Base-by-base conservation (phyloP, 768 basidiomycete species). In the Tricholoma furcatifolium region DNA sequence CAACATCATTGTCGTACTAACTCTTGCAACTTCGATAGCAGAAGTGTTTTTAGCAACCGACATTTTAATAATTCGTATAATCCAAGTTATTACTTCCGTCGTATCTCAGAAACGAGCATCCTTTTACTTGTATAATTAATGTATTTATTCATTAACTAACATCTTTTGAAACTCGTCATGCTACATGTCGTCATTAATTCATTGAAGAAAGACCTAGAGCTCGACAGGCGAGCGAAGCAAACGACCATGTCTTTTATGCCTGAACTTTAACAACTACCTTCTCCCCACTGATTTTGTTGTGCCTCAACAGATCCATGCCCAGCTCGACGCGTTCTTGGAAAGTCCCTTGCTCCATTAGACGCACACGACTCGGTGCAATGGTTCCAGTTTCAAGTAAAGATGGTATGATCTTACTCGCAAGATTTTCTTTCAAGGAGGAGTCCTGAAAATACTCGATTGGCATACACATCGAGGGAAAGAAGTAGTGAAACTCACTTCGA, bases 1-100 rank as follows among this genome's bases (percentile, higher is more conserved):
- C 3, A 3, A 7, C 27, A 27, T 6, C 17, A 32, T 34, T 20
- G n/a, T 40, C 4, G 3, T 42, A 15, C 31, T 53, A 32, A 47
- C 18, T 3, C 17, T 4, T 4, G 6, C 14, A 21, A 35, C 20
- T 47, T 1, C 79, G 1, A 72, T 78, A 14, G 92, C 91, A n/a
- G 93, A 96, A 67, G 94, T 97, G 21, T 96, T 95, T 70, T 75
- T 83, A 55, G 92, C 94, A 44, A 73, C 92, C 54, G 79, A n/a
- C n/a, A n/a, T n/a, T n/a, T n/a, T n/a, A n/a, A n/a, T n/a, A n/a
- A n/a, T n/a, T n/a, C n/a, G n/a, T n/a, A n/a, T n/a, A n/a, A n/a
- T n/a, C n/a, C n/a, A n/a, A n/a, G n/a, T n/a, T n/a, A n/a, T n/a
- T n/a, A n/a, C n/a, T n/a, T n/a, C n/a, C n/a, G n/a, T n/a, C n/a